phyloP scores from a whole-genome alignment of 805 yeast genomes.

The Wickerhamomyces mucosus region DNA sequence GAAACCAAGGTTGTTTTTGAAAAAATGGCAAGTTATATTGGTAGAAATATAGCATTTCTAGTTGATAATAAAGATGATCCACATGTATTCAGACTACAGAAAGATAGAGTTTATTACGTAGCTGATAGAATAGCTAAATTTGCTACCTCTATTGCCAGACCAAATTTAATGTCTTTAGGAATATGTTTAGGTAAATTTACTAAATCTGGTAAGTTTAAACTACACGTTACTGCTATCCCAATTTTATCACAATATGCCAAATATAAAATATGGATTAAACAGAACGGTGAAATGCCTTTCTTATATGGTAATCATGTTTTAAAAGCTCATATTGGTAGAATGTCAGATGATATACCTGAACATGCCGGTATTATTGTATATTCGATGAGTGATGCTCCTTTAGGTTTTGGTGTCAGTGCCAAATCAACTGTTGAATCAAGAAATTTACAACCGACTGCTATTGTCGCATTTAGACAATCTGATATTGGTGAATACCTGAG shows the following conservation, averaged over 20 bases:
- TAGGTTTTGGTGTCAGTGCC: slow-evolving; percentile 94
- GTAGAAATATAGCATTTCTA: slow-evolving; percentile 84
- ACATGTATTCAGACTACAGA: slow-evolving; percentile 91
- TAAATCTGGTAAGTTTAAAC: slow-evolving; percentile 91
- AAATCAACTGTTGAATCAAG: slow-evolving; percentile 85
- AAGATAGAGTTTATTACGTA: slow-evolving; percentile 93
- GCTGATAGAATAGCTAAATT: slow-evolving; percentile 71
- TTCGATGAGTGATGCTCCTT: slow-evolving; percentile 86
- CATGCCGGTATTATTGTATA: slow-evolving; percentile 92
- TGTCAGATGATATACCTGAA: slow-evolving; percentile 96
- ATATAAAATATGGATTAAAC: slow-evolving; percentile 92
- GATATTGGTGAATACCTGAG: slow-evolving; percentile 97
- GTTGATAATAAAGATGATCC: slow-evolving; percentile 75
- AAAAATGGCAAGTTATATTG: slow-evolving; percentile 91
- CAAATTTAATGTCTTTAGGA: slow-evolving; percentile 86
- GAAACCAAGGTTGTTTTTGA: slow-evolving; percentile 95
- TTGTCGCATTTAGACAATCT: slow-evolving; percentile 93
- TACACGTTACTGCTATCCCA: slow-evolving; percentile 87
- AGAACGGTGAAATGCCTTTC: slow-evolving; percentile 98
- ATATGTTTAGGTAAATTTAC: slow-evolving; percentile 94
- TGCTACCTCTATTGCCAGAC: slow-evolving; percentile 87
- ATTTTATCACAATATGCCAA: slow-evolving; percentile 81
- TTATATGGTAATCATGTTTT: slow-evolving; percentile 92
- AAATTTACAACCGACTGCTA: slow-evolving; percentile 83
- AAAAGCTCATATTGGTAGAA: slow-evolving; percentile 93